These are phyloP conservation scores for Ziziphus jujuba DNA, from an alignment of 306 rosid genomes.

Conservation along the genomic window DNA sequence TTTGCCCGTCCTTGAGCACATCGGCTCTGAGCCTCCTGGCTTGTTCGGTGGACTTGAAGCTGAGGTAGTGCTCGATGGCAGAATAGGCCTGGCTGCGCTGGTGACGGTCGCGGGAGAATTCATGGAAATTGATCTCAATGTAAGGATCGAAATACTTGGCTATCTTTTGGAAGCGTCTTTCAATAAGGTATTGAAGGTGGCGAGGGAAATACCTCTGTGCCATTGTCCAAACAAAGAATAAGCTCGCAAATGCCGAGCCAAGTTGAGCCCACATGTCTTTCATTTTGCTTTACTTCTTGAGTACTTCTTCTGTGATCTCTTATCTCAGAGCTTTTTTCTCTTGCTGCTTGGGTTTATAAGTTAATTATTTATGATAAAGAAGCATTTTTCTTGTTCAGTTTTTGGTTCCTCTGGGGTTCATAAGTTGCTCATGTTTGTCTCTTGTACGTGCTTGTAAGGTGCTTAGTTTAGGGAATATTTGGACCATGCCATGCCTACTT, in stretches of 20 bases:
- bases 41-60: conserved; percentile 52
- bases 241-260: conserved; percentile 48
- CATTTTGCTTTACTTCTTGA: not conserved
- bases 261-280: conserved; percentile 30
- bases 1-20: conserved; percentile 42
- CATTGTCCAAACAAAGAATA: conserved; percentile 66
- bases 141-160: conserved; percentile 52
- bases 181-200: conserved; percentile 40
- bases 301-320: not conserved
- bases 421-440: too few species aligned
- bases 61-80: conserved; percentile 65
- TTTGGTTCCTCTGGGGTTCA: too few species aligned
- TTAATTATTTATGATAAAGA: not conserved
- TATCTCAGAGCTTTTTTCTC: not conserved
- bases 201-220: conserved; percentile 56
- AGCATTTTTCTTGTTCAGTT: too few species aligned
- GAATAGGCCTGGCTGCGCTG: conserved; percentile 64
- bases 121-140: conserved; percentile 73
- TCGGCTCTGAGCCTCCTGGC: conserved; percentile 78
- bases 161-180: conserved; percentile 55
- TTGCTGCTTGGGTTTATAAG: not conserved
- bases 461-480: too few species aligned
- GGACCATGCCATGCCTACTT: too few species aligned
- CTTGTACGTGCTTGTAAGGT: too few species aligned
- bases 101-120: conserved; percentile 62